These are phyloP conservation scores for Pythium insidiosum DNA, from an alignment of 352 stramenopile genomes.

Conservation along the genomic window DNA sequence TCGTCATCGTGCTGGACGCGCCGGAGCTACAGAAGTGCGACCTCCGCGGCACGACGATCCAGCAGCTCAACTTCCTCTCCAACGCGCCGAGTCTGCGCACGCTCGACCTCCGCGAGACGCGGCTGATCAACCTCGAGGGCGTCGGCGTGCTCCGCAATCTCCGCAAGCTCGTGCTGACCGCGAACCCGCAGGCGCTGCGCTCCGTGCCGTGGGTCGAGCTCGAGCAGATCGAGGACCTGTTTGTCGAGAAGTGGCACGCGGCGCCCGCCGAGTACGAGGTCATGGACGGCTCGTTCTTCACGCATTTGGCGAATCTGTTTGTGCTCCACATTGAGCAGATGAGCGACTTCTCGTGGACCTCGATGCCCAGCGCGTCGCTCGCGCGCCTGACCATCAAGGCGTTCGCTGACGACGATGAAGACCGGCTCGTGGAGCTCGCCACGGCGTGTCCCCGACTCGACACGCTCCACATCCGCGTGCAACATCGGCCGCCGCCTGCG, in stretches of 20 bases:
- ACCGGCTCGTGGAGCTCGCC: constrained; percentile 9
- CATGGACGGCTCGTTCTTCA: constrained; percentile 14
- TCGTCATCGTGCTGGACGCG: constrained; percentile 9
- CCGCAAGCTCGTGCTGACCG: constrained; percentile 15
- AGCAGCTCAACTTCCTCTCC: constrained; percentile 7
- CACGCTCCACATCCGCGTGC: constrained; percentile 12
- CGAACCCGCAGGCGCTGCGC: constrained; percentile 10
- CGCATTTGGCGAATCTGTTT: constrained; percentile 4
- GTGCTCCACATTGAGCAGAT: constrained; percentile 16
- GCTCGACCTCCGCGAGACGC: constrained; percentile 14
- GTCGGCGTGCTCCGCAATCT: constrained; percentile 1
- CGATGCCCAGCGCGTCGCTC: constrained; percentile 5
- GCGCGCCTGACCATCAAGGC: constrained; percentile 13
- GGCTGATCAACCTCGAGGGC: constrained; percentile 2
- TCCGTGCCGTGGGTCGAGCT: constrained; percentile 6
- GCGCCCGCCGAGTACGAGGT: constrained; percentile 15
- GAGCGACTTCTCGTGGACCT: constrained; percentile 18
- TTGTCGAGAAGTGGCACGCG: constrained; percentile 14
- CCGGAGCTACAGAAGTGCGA: constrained; percentile 14
- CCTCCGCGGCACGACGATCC: constrained; percentile 6
- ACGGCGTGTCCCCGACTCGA: constrained; percentile 4
- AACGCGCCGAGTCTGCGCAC: constrained; percentile 8
- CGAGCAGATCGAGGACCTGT: constrained; percentile 9
- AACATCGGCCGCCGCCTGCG: constrained; percentile 8
- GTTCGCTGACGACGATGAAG: constrained; percentile 12